Base-by-base conservation (phyloP, 441 rosid genomes). In the Aquilaria agallochum region DNA sequence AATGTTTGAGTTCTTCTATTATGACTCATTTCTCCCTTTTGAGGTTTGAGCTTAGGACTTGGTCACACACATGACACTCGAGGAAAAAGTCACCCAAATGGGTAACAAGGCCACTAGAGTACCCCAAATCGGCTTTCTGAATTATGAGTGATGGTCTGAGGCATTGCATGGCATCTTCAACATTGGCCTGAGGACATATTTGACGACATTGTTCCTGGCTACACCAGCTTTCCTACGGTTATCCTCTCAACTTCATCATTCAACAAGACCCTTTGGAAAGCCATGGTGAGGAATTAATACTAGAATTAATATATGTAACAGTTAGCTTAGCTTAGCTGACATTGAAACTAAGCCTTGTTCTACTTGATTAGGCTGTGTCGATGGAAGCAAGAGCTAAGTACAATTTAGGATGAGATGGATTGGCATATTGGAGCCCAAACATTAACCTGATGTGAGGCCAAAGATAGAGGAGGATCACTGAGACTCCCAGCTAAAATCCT, bases 361-460 rank as follows among this genome's bases (percentile, higher is more conserved):
- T 20, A 20, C 27, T 20, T 11, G 5, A 1, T 5, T 40, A 75
- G 79, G 76, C 53, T 46, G 74, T 76, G 4, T 72, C 69, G 13
- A 72, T 69, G 0, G 82, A 74, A 66, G 82, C 76, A 11, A 69
- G 76, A 57, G 82, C 82, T 3, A 68, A 71, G 76, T 59, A 65
- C 66, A 76, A 76, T 62, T 42, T 68, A 0, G 76, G 80, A 5
- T 60, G 62, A 4, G 68, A 69, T 7, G 79, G 79, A 20, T 36
- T 36, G 42, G 7, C 42, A 36, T 36, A 4, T 8, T 36, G 42
- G 42, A 36, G 42, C 7, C 42, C 76, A 3, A 76, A 57, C 20
- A 66, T 76, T 12, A 76, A 76, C 15, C 66, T 72, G 4, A 63
- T 47, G 3, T 27, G 75, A 27, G 75, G 72, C 34, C 80, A 74